Evolutionary conservation across 768 basidiomycete species (phyloP).

Genomic region (Mycena metata): DNA sequence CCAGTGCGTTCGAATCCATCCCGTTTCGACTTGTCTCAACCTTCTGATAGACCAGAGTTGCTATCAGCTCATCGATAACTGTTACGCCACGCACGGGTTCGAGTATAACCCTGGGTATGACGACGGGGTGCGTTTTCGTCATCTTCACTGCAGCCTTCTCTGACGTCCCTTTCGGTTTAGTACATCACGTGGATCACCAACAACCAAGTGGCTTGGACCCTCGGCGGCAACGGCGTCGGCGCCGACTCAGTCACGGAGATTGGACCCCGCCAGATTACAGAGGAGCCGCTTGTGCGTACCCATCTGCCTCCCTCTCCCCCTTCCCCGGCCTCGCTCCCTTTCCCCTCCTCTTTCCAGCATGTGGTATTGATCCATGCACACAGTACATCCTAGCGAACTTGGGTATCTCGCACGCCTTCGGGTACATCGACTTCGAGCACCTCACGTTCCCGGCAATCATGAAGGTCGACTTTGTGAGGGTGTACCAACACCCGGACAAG

Average conservation of each 20-base stretch:
- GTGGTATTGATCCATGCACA: not conserved
- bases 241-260: conserved; percentile 68
- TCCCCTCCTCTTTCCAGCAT: too few relatives aligned
- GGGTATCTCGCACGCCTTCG: conserved; percentile 79
- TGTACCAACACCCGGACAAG: conserved; percentile 69
- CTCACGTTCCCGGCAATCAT: conserved; percentile 71
- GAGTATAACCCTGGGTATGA: conserved; percentile 65
- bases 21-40: conserved; percentile 20
- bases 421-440: conserved; percentile 69
- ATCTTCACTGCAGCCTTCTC: conserved; percentile 43
- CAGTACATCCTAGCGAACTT: conserved; percentile 81
- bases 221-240: conserved; percentile 62
- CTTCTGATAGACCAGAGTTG: conserved; percentile 52
- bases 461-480: conserved; percentile 86
- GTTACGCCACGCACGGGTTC: conserved; percentile 66
- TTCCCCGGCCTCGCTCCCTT: too few relatives aligned
- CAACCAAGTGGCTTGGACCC: conserved; percentile 66
- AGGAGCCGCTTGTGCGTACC: conserved; percentile 77
- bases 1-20: conserved; percentile 41
- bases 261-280: conserved; percentile 68
- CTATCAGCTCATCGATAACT: conserved; percentile 57
- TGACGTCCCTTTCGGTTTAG: conserved; percentile 35
- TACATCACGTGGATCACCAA: conserved; percentile 75
- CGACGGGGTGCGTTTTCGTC: conserved; percentile 50
- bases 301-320: too few relatives aligned